Base-by-base conservation (phyloP, 1,284 basidiomycete species). In the Tylopilus microsporus region DNA sequence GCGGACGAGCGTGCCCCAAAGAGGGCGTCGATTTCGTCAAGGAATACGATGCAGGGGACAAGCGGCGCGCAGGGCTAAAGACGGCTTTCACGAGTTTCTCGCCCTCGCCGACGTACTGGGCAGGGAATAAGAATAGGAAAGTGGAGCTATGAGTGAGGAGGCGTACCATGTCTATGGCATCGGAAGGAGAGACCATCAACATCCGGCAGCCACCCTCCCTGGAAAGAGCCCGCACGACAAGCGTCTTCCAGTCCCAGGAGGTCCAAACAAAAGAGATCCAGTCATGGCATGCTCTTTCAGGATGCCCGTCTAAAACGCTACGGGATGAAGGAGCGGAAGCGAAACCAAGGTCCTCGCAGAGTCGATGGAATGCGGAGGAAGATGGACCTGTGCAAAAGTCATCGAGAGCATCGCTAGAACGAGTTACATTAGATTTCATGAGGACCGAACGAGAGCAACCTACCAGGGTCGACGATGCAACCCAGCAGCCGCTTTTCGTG, bases 21-120 rank as follows among this genome's bases (percentile, higher is more conserved):
- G 2, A 98, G 80, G 2, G 92, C 92, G 69, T 98, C 95, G 56
- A 98, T 91, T 74, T 98, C 95, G 73, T 98, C 95, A 61, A 98
- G 80, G 76, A 98, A 98, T 55, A 98, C 85, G 55, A 98, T 93
- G 65, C 94, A 96, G 1, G 95, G 3, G 94, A 91, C 18, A 97
- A 76, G 46, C 85, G 82, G 36, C 94, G 83, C 3, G 95, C 95
- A 37, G 98, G 82, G 43, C 88, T 86, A 75, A 98, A 98, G 10
- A 96, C 87, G 1, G 93, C 89, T 58, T 87, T 86, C 49, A 98
- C 91, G 46, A 97, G 87, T 70, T 97, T 95, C 72, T 98, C 95
- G 47, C 92, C 93, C 78, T 98, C 94, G 41, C 92, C 92, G 39
- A 94, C 91, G 74, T 94, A 96, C 92, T 92, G 72, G 66, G 56